Evolutionary conservation across 805 yeast genomes (phyloP).

Genomic region (Kodamaea leandrae): DNA sequence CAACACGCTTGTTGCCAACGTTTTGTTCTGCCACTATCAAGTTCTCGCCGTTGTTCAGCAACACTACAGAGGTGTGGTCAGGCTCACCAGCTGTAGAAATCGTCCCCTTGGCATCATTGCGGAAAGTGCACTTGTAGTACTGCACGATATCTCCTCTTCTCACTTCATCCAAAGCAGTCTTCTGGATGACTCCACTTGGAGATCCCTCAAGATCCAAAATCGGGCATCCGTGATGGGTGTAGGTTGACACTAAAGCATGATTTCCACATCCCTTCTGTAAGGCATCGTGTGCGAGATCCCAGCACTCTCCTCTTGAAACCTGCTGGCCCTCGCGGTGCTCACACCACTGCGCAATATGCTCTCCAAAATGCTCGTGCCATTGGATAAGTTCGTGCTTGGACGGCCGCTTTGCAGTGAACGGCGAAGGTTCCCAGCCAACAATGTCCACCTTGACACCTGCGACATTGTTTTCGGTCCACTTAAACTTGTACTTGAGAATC

Average conservation of each 20-base stretch:
- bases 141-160: conserved; percentile 58
- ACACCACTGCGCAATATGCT: conserved; percentile 54
- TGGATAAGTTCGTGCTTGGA: conserved; percentile 28
- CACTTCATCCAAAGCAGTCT: conserved; percentile 35
- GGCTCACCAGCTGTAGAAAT: conserved; percentile 48
- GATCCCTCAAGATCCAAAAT: conserved; percentile 29
- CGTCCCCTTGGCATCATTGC: conserved; percentile 31
- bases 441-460: conserved; percentile 24
- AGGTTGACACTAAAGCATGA: conserved; percentile 53
- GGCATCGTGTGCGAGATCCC: conserved; percentile 59
- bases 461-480: conserved; percentile 36
- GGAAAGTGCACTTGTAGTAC: conserved; percentile 41
- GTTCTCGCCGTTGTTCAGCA: conserved; percentile 25
- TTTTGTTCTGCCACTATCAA: conserved; percentile 50
- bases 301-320: conserved; percentile 59
- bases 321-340: conserved; percentile 45
- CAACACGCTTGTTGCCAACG: conserved; percentile 41
- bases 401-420: conserved; percentile 30
- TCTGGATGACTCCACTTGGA: conserved; percentile 11
- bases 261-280: conserved; percentile 53
- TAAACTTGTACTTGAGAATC: conserved; percentile 30
- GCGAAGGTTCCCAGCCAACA: conserved; percentile 43
- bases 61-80: conserved; percentile 47
- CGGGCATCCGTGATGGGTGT: conserved; percentile 47
- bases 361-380: conserved; percentile 44